These are phyloP conservation scores for Entamoeba invadens DNA, from an alignment of 208 protist species.

Conservation along the genomic window DNA sequence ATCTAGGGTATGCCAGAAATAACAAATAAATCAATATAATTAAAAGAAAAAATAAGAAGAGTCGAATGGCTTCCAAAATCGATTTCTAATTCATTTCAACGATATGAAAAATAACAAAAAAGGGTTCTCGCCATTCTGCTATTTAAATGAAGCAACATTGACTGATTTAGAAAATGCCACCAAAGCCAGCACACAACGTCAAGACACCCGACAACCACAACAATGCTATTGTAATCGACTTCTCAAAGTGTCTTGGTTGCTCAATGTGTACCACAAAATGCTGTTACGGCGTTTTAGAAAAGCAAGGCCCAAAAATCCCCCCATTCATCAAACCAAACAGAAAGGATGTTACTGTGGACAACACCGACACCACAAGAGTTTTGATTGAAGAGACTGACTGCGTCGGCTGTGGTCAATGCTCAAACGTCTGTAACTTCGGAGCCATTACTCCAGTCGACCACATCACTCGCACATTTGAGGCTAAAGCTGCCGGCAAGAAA, in stretches of 20 bases:
- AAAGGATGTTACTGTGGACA: not conserved
- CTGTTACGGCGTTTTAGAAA: not conserved
- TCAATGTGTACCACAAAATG: not conserved
- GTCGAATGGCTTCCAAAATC: too few species aligned
- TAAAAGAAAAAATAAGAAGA: too few species aligned
- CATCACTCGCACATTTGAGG: not conserved
- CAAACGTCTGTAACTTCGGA: slow-evolving; percentile 29
- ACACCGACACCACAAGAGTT: not conserved
- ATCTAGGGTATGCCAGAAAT: too few species aligned
- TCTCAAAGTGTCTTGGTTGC: not conserved
- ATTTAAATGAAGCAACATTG: too few species aligned
- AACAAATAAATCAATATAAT: too few species aligned
- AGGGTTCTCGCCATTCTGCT: too few species aligned
- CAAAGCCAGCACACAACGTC: not conserved
- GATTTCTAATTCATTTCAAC: too few species aligned
- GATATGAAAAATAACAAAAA: too few species aligned
- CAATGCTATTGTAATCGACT: not conserved
- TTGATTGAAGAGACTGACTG: slow-evolving; percentile 18
- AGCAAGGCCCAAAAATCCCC: not conserved
- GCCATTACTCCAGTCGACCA: slow-evolving; percentile 31
- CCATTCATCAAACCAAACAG: not conserved
- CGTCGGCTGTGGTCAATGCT: slow-evolving; percentile 40
- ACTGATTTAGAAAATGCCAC: too few species aligned
- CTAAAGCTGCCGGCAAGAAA: not conserved
- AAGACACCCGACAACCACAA: not conserved